Conservation (phyloP, 1,284 basidiomycete genomes). For the Sporisorium reilianum region DNA sequence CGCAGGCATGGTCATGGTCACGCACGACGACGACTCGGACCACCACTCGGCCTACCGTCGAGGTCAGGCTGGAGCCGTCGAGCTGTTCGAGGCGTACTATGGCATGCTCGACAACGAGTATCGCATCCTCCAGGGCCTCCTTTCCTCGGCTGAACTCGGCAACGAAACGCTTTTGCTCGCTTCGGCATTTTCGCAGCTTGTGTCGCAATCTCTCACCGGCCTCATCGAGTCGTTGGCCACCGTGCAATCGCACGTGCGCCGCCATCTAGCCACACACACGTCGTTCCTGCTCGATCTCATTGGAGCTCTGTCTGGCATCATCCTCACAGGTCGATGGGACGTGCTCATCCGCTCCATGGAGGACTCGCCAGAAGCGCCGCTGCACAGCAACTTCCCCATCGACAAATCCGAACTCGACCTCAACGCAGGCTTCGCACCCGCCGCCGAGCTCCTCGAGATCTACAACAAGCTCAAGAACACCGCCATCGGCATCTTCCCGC, state of each 20-base stretch:
- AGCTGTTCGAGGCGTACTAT: constrained; percentile 54
- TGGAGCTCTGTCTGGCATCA: constrained; percentile 31
- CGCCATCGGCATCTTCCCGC: constrained; percentile 62
- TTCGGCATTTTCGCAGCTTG: constrained; percentile 46
- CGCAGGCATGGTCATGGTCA: constrained; percentile 54
- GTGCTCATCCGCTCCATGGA: constrained; percentile 46
- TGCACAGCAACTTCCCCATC: constrained; percentile 26
- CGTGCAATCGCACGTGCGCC: constrained; percentile 52
- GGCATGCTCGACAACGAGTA: constrained; percentile 60
- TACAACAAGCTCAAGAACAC: constrained; percentile 53
- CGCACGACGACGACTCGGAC: constrained; percentile 50
- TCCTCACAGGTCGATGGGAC: constrained; percentile 41
- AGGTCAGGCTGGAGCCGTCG: constrained; percentile 44
- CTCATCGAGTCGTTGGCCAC: constrained; percentile 45
- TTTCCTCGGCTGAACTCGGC: constrained; percentile 41
- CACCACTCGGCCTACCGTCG: constrained; percentile 38
- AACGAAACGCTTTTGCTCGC: constrained; percentile 41
- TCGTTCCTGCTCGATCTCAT: constrained; percentile 59
- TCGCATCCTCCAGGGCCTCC: constrained; percentile 40
- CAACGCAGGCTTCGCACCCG: constrained; percentile 36
- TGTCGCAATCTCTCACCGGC: constrained; percentile 25
- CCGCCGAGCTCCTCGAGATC: constrained; percentile 34
- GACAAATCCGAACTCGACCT: constrained; percentile 46
- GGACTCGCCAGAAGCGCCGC: constrained; percentile 36
- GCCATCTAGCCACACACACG: constrained; percentile 55